Base-by-base conservation (phyloP, 306 rosid species). In the Lathyrus aphaca region DNA sequence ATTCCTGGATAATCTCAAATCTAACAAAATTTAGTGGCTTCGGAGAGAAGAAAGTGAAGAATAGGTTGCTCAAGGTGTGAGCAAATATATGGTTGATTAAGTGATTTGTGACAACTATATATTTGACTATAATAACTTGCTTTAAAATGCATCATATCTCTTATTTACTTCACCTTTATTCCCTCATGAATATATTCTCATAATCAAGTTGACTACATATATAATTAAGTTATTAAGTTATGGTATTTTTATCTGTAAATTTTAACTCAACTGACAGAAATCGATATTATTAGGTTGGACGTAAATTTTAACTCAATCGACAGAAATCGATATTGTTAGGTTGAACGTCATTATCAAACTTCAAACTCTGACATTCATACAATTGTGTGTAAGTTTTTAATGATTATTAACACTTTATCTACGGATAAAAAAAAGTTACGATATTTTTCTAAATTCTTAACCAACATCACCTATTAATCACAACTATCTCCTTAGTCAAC, bases 401-500 rank as follows among this genome's bases (percentile, higher is more conserved):
- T 6, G 2, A 6, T 32, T 32, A 32, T 32, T 30, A 30, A 1
- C 7, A 30, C 1, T 30, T 30, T 5, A 1, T 30, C 1, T 30
- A 5, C 7, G 5, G 7, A 30, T 30, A 30, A 30, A 30, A 30
- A 5, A 30, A 5, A 30, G 1, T 30, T 32, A 32, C 4, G 0
- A 7, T 7, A 35, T 35, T 35, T 35, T 15, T 67, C 66, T 83
- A 76, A 85, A 80, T 82, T 82, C 88, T 88, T 85, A 81, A 88
- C 88, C 80, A 84, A 78, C 82, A 69, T 63, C 56, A 66, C 67
- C 77, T 42, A n/a, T 64, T 71, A 69, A 53, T 49, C 56, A 50
- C 62, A 74, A 49, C 19, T 71, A 32, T 42, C 82, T 66, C 19
- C 66, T 66, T 81, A 78, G 91, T 88, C 94, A 78, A 88, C 82